Percentiles rank a stretch among this genome's conserved stretches.
These are phyloP conservation scores for Conticribra weissflogii DNA, from an alignment of 108 stramenopile genomes.

Conservation along the genomic window DNA sequence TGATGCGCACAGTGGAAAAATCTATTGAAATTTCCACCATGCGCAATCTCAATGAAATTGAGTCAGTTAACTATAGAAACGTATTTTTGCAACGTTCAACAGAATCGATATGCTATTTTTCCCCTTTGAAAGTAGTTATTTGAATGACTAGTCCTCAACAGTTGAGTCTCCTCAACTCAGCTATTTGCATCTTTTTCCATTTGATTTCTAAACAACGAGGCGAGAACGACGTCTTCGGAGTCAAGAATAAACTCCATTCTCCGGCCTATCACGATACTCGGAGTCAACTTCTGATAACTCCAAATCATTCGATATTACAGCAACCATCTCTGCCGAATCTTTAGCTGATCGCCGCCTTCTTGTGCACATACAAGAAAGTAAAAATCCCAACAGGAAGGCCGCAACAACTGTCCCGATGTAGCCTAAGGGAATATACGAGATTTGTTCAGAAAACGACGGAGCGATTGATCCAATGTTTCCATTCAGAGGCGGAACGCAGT, in stretches of 20 bases:
- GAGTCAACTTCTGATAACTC: conserved; percentile 32
- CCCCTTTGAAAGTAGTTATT: too few species aligned
- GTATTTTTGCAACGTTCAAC: too few species aligned
- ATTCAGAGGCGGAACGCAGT: conserved; percentile 28
- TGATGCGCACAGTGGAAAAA: too few species aligned
- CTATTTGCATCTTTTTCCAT: too few species aligned
- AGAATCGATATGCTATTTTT: too few species aligned
- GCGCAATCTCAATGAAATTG: too few species aligned
- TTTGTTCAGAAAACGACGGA: not conserved
- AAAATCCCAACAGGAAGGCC: conserved; percentile 26
- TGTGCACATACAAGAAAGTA: conserved; percentile 20
- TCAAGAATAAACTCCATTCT: conserved; percentile 31
- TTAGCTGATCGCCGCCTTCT: conserved; percentile 3
- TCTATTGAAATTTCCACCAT: too few species aligned
- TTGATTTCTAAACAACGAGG: too few species aligned
- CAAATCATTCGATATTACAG: conserved; percentile 27
- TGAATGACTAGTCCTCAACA: too few species aligned
- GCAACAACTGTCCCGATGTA: conserved; percentile 17
- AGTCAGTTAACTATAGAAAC: too few species aligned
- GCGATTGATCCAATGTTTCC: not conserved
- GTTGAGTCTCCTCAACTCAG: too few species aligned
- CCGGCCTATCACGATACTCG: conserved; percentile 25
- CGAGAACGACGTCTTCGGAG: not conserved
- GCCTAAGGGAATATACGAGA: conserved; percentile 3
- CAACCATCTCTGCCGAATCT: conserved; percentile 20